Percentiles rank a stretch among this genome's conserved stretches.
phyloP scores from a whole-genome alignment of 306 rosid species.

The Cucumis melo region DNA sequence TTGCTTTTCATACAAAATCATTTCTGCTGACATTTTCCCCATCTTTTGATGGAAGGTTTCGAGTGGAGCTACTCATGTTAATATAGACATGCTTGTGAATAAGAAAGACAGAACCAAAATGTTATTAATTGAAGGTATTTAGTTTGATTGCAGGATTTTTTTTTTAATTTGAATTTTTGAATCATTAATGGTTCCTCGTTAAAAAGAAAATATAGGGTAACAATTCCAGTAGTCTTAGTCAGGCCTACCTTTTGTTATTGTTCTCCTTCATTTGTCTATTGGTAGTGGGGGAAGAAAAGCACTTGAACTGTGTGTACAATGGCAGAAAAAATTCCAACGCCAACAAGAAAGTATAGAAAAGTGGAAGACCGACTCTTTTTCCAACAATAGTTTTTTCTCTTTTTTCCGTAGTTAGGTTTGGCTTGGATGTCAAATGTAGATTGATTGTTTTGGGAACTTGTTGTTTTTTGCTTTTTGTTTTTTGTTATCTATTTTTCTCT shows the following conservation, averaged over 20 bases:
- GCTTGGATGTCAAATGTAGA: neutral
- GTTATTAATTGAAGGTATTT: conserved; percentile 70
- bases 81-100: conserved; percentile 58
- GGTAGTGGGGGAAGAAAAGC: neutral
- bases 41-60: conserved; percentile 46
- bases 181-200: neutral
- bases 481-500: too few relatives aligned
- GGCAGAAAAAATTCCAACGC: neutral
- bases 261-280: neutral
- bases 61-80: conserved; percentile 79
- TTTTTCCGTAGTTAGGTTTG: neutral
- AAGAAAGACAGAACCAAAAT: conserved; percentile 59
- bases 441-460: too few relatives aligned
- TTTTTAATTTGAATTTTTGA: neutral
- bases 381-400: neutral
- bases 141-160: neutral
- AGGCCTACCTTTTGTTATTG: neutral
- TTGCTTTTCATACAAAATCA: neutral
- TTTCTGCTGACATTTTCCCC: conserved; percentile 2
- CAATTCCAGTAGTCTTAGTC: neutral
- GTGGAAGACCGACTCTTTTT: neutral
- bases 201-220: neutral
- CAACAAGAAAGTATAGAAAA: neutral
- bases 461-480: too few relatives aligned
- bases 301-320: neutral